Evolutionary conservation across 1,139 yeast genomes (phyloP).

Genomic region (Magnusiomyces suaveolens): DNA sequence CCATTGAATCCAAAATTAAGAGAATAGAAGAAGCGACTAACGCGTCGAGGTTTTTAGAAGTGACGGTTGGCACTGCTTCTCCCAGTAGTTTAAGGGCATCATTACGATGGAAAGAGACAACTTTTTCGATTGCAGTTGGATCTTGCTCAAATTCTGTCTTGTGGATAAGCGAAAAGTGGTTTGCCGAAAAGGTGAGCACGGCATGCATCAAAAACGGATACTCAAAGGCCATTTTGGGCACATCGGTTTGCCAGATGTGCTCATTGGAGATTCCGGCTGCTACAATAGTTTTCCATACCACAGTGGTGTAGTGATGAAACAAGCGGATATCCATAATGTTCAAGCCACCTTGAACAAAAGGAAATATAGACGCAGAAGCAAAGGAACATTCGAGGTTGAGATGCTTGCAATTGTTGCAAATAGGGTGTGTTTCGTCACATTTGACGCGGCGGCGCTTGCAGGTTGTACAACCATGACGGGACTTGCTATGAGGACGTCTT

Average conservation of each 20-base stretch:
- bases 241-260: conserved; percentile 77
- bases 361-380: conserved; percentile 22
- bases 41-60: conserved; percentile 81
- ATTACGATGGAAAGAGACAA: conserved; percentile 78
- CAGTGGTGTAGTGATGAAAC: conserved; percentile 79
- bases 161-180: conserved; percentile 63
- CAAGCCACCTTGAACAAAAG: conserved; percentile 26
- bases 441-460: conserved; percentile 84
- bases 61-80: conserved; percentile 76
- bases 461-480: conserved; percentile 78
- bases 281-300: conserved; percentile 78
- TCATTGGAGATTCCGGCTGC: conserved; percentile 86
- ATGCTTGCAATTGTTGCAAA: conserved; percentile 66
- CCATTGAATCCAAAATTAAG: conserved; percentile 83
- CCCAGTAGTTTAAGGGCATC: conserved; percentile 73
- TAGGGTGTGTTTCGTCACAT: conserved; percentile 81
- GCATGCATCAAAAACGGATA: conserved; percentile 91
- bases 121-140: conserved; percentile 42
- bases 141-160: conserved; percentile 37
- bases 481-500: conserved; percentile 58
- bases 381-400: conserved; percentile 62
- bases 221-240: conserved; percentile 79
- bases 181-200: conserved; percentile 79
- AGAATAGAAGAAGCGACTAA: conserved; percentile 85
- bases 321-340: conserved; percentile 71